Base-by-base conservation (phyloP, 805 yeast genomes). In the Priceomyces castillae region DNA sequence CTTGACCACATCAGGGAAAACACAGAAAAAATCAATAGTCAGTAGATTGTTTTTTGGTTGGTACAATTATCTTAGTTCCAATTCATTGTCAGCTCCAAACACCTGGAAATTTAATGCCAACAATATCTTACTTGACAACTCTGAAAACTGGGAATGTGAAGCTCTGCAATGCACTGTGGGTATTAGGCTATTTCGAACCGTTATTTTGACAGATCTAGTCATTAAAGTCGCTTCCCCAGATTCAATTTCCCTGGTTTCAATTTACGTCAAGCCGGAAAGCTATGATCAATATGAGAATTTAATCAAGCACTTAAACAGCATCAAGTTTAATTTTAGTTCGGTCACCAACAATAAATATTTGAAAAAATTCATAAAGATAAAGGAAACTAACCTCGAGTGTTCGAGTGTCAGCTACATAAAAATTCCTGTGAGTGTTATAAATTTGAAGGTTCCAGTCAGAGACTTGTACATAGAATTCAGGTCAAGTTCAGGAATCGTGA, bases 71-170 rank as follows among this genome's bases (percentile, higher is more conserved):
- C 46, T 67, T 15, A 45, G 41, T 17, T 46, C 57, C 12, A 54
- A 48, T 43, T 55, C 58, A 7, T 48, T 53, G 17, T 55, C 50
- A n/a, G 51, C 61, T 2, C 55, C 62, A 1, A 43, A 48, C 7
- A 40, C 53, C 19, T 50, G 65, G 62, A 58, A 62, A 39, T 62
- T 41, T 40, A 68, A 71, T 48, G 76, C 75, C 10, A 71, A 70
- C 49, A 68, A 65, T 42, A 54, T 61, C 2, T 48, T 71, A 16
- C 46, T 64, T 4, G 72, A 71, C 42, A 64, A 64, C 6, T 69
- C 62, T 1, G 42, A 48, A 9, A 44, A 44, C 33, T 71, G 75
- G 76, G 54, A 56, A 26, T 66, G 74, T 49, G 55, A 51, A 12
- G 48, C 62, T 1, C 43, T 46, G 15, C 40, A 41, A 4, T 68